Base-by-base conservation (phyloP, 2,329 filamentous ascomycete genomes). In the Cordyceps tenuipes region DNA sequence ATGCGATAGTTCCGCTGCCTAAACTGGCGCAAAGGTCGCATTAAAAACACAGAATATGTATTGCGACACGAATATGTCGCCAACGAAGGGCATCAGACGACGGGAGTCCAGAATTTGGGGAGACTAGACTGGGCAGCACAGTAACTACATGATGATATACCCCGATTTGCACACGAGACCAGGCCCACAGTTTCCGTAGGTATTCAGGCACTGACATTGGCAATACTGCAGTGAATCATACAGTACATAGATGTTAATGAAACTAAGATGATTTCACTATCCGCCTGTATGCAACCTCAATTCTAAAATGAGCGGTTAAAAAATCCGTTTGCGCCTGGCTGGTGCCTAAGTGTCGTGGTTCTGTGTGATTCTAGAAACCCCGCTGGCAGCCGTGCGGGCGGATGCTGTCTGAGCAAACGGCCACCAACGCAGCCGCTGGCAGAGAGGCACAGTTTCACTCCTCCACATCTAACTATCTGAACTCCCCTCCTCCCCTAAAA, bases 361-460 rank as follows among this genome's bases (percentile, higher is more conserved):
- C 68, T 63, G 62, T 62, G 47, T 46, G 63, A 50, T 69, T 70
- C 68, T 63, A 61, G 56, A 64, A 64, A 36, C 57, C 34, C 49
- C 52, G 46, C 54, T 43, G 54, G 21, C 46, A 44, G 21, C 47
- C 12, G 53, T 47, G 52, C 31, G 57, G 57, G 57, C 57, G 29
- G 48, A 41, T 48, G 48, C 36, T 48, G 56, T 43, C 51, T 31
- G 57, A 57, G 52, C 59, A 61, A 57, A 61, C 51, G 51, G 46
- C 34, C 52, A 57, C 59, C 46, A 36, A 34, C 31, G 44, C 59
- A 56, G 29, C 58, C 51, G 21, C 44, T 52, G 36, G 46, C 52
- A 46, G 29, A 46, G 29, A 43, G 43, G 34, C 43, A 10, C 34
- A 21, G 52, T 51, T 60, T 60, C 50, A 46, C 50, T 60, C 57